A percentile compares a stretch with the other conserved stretches of the same genome.
Conservation (phyloP, 2,329 filamentous ascomycete genomes). For the Aspergillus ruber region DNA sequence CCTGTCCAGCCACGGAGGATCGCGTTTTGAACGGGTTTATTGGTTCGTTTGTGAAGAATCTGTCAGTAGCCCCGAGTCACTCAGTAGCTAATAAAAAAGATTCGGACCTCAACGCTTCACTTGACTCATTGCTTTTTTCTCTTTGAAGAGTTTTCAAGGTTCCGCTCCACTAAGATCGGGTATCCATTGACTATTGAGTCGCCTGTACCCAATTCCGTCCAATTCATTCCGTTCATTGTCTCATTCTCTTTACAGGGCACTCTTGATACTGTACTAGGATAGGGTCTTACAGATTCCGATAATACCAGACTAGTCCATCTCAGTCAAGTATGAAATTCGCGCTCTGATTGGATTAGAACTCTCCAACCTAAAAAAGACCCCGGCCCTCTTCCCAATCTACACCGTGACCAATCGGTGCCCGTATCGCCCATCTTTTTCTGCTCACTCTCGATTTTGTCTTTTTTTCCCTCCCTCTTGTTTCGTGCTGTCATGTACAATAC, state of each 20-base stretch:
- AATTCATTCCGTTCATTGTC: background rate
- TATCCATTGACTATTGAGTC: background rate
- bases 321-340: background rate
- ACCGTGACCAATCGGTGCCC: conserved; percentile 22
- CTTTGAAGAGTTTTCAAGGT: too few relatives aligned
- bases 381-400: conserved; percentile 22
- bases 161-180: background rate
- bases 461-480: conserved; percentile 10
- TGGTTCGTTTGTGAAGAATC: background rate
- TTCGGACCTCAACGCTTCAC: background rate
- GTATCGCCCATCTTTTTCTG: conserved; percentile 17
- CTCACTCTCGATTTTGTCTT: conserved; percentile 9
- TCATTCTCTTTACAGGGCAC: background rate
- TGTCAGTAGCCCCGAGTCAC: background rate
- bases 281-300: background rate
- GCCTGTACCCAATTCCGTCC: background rate
- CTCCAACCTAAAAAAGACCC: conserved; percentile 16
- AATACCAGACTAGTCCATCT: too few relatives aligned
- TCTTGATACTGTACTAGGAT: background rate
- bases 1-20: background rate
- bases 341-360: conserved; percentile 6
- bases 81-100: too few relatives aligned
- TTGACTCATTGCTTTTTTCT: background rate
- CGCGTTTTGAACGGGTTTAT: too few relatives aligned
- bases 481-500: conserved; percentile 1